Evolutionary conservation across 192 early-diverging fungal species (phyloP), one percentile per base, ranked within the genome.

Genomic region (Coemansia interrupta): DNA sequence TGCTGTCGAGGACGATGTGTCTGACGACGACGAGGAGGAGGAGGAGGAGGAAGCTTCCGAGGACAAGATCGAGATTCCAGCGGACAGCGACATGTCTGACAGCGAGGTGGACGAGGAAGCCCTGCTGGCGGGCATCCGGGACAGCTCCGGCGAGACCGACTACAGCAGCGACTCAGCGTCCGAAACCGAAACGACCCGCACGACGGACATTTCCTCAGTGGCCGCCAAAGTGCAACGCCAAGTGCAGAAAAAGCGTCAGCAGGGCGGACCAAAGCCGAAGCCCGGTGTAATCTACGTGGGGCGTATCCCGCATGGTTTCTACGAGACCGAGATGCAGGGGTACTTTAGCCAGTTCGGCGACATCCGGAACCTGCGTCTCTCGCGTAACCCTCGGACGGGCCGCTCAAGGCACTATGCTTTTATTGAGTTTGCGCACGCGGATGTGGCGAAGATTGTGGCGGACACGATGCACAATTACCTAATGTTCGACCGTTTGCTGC

Each of bases 401-500:
- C 67, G 69, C 39, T 93, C 94, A 10, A 91, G 90, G 77, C 95
- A 98, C 70, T 98, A 86, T 66, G 96, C 88, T 1, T 98, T 94
- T 59, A 90, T 98, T 57, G 91, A 97, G 72, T 98, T 98, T 64
- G 79, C 68, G 6, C 77, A 84, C 43, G 69, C 70, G 29, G 87
- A 91, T 42, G 92, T 93, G 12, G 96, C 96, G 15, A 54, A 83
- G 47, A 93, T 97, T 53, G 96, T 94, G 3, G 93, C 92, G 11
- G 88, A 93, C 18, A 98, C 96, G 12, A 98, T 98, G 96, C 61
- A 98, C 80, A 93, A 94, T 83, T 97, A 97, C 66, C 58, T 94
- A 58, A 65, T 97, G 61, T 90, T 83, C 56, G 87, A 86, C 52
- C 88, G 86, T 45, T 50, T 91, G 19, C 80, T 97, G 29, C 84